Evolutionary conservation across 331 rosid genomes (phyloP), one percentile per base, ranked within the genome.

Genomic region (Malus hybrid): DNA sequence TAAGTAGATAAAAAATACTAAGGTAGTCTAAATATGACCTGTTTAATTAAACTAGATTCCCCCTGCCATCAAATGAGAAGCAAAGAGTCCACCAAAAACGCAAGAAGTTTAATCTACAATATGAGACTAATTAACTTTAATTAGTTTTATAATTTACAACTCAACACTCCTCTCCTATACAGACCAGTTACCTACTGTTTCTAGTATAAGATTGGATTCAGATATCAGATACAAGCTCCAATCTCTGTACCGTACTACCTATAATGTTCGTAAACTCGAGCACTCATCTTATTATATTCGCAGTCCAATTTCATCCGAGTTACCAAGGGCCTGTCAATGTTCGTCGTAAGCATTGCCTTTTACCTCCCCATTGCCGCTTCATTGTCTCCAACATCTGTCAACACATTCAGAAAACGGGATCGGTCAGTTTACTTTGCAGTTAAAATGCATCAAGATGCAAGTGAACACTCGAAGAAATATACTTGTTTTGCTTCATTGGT

Each of bases 281-380:
- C 42, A 67, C 73, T 73, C 57, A 20, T 65, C 69, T 69, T 52
- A 5, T 69, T 52, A 5, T 18, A 74, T 67, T 66, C 74, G 65
- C 70, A 54, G 59, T 77, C 76, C 27, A 59, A 76, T 65, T 61
- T 61, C 71, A 77, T 55, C 50, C 15, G 33, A 56, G 64, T 85
- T 93, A 92, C 97, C 97, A 94, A 6, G 97, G 99, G 19, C 97
- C 97, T 3, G 99, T 95, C 59, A 85, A 73, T 62, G 99, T 95
- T 83, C 99, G 86, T 76, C 99, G 84, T 83, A 95, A 84, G 85
- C 92, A 87, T 46, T 44, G 88, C 57, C 86, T 87, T 86, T 92
- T 90, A n/a, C 77, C 77, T 67, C 76, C 79, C 85, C 80, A 61
- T 22, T 77, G 70, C 70, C 61, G 5, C 34, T 77, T 74, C 75